phyloP scores from a whole-genome alignment of 208 protist genomes.

The Herpetomonas tarakana region DNA sequence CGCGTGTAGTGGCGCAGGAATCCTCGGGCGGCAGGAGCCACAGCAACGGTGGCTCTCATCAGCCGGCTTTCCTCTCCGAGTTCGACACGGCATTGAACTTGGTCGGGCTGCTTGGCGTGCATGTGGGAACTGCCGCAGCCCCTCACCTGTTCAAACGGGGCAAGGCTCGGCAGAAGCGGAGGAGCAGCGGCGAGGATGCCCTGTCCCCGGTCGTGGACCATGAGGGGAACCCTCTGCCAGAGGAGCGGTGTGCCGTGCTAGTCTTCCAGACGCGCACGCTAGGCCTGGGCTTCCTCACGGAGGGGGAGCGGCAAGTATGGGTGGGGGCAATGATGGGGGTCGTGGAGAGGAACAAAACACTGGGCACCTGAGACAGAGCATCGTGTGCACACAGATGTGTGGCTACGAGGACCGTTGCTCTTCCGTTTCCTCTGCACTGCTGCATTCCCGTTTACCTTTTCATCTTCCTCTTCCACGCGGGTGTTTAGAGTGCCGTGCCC shows the following conservation, averaged over 20 bases:
- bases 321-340: slow-evolving; percentile 66
- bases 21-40: not conserved
- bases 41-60: not conserved
- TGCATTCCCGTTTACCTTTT: not conserved
- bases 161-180: slow-evolving; percentile 1
- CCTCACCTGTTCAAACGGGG: not conserved
- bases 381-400: not conserved
- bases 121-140: slow-evolving; percentile 24
- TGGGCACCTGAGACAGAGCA: slow-evolving; percentile 12
- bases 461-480: no score
- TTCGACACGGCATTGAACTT: slow-evolving; percentile 44
- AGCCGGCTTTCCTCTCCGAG: slow-evolving; percentile 6
- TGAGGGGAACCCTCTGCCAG: slow-evolving; percentile 19
- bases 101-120: slow-evolving; percentile 33
- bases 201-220: slow-evolving; percentile 32
- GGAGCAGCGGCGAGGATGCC: not conserved
- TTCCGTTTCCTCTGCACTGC: not conserved
- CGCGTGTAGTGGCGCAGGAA: not conserved
- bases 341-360: slow-evolving; percentile 54
- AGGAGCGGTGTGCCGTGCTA: slow-evolving; percentile 54
- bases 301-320: slow-evolving; percentile 63
- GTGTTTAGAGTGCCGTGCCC: no score
- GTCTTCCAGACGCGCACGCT: slow-evolving; percentile 43
- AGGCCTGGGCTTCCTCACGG: slow-evolving; percentile 52
- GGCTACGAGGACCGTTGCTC: not conserved